phyloP scores from a whole-genome alignment of 768 basidiomycete genomes.

The Mycena latifolia region DNA sequence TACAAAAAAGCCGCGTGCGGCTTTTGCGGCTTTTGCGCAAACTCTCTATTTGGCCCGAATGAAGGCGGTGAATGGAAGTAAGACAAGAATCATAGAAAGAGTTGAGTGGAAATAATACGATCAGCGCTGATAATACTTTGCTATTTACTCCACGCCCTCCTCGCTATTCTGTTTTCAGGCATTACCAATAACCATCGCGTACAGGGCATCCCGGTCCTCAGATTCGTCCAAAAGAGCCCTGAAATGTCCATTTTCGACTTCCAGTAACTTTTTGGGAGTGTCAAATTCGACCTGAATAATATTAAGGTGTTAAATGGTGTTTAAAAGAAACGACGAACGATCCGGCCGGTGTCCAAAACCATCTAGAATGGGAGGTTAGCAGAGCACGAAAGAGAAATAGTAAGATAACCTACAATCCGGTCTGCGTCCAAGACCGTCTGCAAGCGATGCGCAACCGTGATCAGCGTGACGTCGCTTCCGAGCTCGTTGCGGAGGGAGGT shows the following conservation, averaged over 20 bases:
- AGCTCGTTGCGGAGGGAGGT: conserved; percentile 43
- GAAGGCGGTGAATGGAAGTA: too few species aligned
- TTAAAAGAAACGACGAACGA: conserved; percentile 15
- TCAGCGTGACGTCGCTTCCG: conserved; percentile 12
- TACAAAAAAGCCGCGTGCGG: too few species aligned
- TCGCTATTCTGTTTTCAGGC: too few species aligned
- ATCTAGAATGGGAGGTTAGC: conserved; percentile 8
- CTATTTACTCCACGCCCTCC: too few species aligned
- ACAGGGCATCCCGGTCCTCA: conserved; percentile 62
- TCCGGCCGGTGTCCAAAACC: conserved; percentile 29
- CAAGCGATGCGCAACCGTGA: conserved; percentile 28
- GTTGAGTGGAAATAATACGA: too few species aligned
- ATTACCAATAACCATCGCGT: conserved; percentile 58
- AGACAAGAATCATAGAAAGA: too few species aligned
- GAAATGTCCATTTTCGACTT: conserved; percentile 62
- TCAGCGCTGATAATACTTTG: too few species aligned
- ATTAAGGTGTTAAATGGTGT: neutral
- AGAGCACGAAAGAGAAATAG: neutral
- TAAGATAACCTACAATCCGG: conserved; percentile 16
- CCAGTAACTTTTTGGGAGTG: conserved; percentile 62
- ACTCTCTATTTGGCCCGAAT: too few species aligned
- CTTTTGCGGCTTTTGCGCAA: too few species aligned
- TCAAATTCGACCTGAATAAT: conserved; percentile 62
- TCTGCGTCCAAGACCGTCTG: conserved; percentile 29
- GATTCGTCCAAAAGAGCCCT: conserved; percentile 69